Evolutionary conservation across 768 basidiomycete genomes (phyloP).

Genomic region (Pisolithus sp.): DNA sequence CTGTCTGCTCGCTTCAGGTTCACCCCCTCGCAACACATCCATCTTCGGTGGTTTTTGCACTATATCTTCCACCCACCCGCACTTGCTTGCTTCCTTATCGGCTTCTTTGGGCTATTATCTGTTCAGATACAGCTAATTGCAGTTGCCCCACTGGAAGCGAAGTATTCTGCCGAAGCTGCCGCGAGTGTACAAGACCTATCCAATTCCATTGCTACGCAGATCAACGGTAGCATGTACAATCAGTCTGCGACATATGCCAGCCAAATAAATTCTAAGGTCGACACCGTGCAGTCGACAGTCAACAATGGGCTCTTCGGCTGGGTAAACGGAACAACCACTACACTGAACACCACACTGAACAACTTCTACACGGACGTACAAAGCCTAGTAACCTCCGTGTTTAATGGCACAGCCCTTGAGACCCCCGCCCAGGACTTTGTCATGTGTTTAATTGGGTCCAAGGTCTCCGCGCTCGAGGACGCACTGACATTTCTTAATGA

Average conservation of each 20-base stretch:
- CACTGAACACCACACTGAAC: conserved; percentile 81
- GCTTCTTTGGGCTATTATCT: conserved; percentile 82
- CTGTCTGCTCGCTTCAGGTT: conserved; percentile 48
- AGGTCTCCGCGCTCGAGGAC: conserved; percentile 79
- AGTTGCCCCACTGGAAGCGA: conserved; percentile 62
- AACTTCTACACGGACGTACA: conserved; percentile 85
- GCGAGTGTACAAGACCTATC: conserved; percentile 61
- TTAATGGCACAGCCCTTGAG: conserved; percentile 81
- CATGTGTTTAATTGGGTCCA: conserved; percentile 84
- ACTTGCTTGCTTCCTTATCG: conserved; percentile 85
- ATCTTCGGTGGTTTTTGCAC: conserved; percentile 82
- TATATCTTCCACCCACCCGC: conserved; percentile 92
- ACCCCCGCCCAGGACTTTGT: conserved; percentile 81
- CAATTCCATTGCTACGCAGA: conserved; percentile 59
- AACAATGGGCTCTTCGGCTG: conserved; percentile 90
- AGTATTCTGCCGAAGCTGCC: conserved; percentile 59
- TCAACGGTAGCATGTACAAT: conserved; percentile 81
- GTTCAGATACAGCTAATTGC: conserved; percentile 84
- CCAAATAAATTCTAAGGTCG: conserved; percentile 69
- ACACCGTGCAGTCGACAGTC: conserved; percentile 63
- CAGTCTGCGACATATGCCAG: conserved; percentile 73
- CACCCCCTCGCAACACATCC: conserved; percentile 54
- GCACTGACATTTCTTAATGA: conserved; percentile 89
- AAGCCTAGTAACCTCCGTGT: conserved; percentile 65
- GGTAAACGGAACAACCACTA: conserved; percentile 86